Percentiles rank a stretch among this genome's conserved stretches.
Conservation (phyloP, 352 stramenopile species). For the Phytophthora chlamydospora region DNA sequence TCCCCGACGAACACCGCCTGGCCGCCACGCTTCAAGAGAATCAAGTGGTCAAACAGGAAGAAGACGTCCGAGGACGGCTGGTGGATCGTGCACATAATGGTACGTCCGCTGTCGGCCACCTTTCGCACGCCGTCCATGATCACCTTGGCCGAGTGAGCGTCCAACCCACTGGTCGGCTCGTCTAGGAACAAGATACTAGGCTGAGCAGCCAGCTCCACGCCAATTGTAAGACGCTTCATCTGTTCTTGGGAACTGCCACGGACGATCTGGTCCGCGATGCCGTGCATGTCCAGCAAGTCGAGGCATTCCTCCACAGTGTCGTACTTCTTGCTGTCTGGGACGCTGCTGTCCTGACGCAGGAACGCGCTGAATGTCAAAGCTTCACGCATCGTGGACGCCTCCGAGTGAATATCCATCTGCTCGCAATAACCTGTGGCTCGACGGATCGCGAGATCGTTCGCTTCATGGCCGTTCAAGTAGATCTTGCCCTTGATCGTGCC, state of each 20-base stretch:
- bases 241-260: slow-evolving; percentile 45
- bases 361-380: slow-evolving; percentile 86
- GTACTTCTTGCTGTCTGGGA: slow-evolving; percentile 32
- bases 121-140: slow-evolving; percentile 83
- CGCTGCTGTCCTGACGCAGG: slow-evolving; percentile 47
- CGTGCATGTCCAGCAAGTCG: slow-evolving; percentile 36
- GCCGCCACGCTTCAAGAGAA: slow-evolving; percentile 61
- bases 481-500: slow-evolving; percentile 66
- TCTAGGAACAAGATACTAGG: slow-evolving; percentile 76
- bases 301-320: slow-evolving; percentile 40
- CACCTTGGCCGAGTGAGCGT: slow-evolving; percentile 79
- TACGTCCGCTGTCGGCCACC: slow-evolving; percentile 61
- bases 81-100: slow-evolving; percentile 80
- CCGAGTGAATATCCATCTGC: slow-evolving; percentile 89
- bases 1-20: slow-evolving; percentile 78
- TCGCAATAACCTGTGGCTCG: slow-evolving; percentile 49
- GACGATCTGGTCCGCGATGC: no score
- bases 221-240: slow-evolving; percentile 63
- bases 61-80: no score
- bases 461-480: slow-evolving; percentile 40
- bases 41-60: slow-evolving; percentile 74
- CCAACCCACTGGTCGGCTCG: slow-evolving; percentile 76
- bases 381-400: slow-evolving; percentile 86
- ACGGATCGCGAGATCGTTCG: slow-evolving; percentile 41
- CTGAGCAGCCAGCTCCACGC: slow-evolving; percentile 86